Evolutionary conservation across 352 stramenopile species (phyloP), one percentile per base, ranked within the genome.

Genomic region (Globisporangium paddicum): DNA sequence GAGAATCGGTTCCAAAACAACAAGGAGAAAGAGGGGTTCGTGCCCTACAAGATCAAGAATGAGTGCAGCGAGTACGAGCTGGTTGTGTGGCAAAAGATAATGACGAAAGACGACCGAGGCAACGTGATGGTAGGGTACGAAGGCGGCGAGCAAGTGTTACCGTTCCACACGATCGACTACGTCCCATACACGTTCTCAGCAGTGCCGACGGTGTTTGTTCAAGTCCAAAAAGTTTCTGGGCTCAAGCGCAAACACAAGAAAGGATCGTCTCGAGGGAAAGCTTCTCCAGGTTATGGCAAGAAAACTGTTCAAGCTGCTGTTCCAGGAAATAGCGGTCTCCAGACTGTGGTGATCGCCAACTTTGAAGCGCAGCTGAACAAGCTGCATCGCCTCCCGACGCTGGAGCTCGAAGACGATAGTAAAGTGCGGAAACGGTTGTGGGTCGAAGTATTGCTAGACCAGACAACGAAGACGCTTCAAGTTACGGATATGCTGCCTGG

Each of bases 351-450:
- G 21, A 66, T 92, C 11, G 73, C 69, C 19, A 89, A 67, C n/a
- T 90, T 94, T 56, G 82, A 94, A 34, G 78, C 91, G 3, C 72
- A 85, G n/a, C 48, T 94, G 38, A 83, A 91, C 54, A 93, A 91
- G 44, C 72, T 90, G 3, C 82, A 93, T 34, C 78, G 73, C n/a
- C 64, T 94, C 11, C 85, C 85, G 13, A 83, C 81, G n/a, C 80
- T 93, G 8, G 80, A 94, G 58, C 57, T 94, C n/a, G 75, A 69
- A 34, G 78, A 90, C 19, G 79, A 90, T 21, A 75, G 75, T 4
- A 78, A 84, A 38, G 18, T 58, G 16, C 84, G 84, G 35, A 85
- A 77, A 44, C 69, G 85, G 14, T 61, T 94, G 23, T 94, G 82
- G 81, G 72, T 86, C 21, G 81, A 92, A 72, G 82, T 94, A 5